Evolutionary conservation across 2,329 filamentous ascomycete species (phyloP), one percentile per base, ranked within the genome.

Genomic region (Rhinocladiella mackenziei): DNA sequence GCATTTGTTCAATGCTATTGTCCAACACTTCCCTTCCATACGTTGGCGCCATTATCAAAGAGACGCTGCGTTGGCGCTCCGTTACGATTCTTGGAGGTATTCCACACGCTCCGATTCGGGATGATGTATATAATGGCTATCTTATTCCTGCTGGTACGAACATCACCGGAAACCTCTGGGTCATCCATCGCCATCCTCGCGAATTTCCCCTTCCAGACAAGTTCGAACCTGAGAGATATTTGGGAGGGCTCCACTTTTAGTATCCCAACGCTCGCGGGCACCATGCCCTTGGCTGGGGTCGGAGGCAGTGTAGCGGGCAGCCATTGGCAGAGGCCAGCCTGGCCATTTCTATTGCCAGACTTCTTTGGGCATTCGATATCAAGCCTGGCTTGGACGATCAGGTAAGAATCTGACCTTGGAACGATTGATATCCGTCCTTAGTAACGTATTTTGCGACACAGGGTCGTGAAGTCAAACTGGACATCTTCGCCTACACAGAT

Each of bases 271-370:
- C 74, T 49, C 66, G 62, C 38, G 70, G 71, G 0, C 74, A 76
- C 55, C 76, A 76, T 70, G 74, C 74, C 2, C 77, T 78, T 55
- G 75, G 75, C 18, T 78, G 74, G 71, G 76, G 76, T 5, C 66
- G 75, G 2, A 60, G 75, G 4, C 71, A 75, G 3, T 79, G 75
- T 57, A 70, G 68, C 32, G 75, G 76, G 1, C 67, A 76, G 56
- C 72, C 68, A 2, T 62, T 81, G 13, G 77, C 77, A 1, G 77
- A 81, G 59, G 75, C 79, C 55, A 75, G 77, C 4, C 75, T 75
- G 0, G 80, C 75, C 68, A 71, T 81, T 54, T 77, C 73, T 0
- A 66, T 81, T 32, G 73, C 75, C 6, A 63, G 77, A 10, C 55
- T 80, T 19, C 63, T 81, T 5, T 81, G 78, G 75, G 76, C 68